phyloP scores from a whole-genome alignment of 1,139 yeast genomes.

The Yamadazyma dendronema region DNA sequence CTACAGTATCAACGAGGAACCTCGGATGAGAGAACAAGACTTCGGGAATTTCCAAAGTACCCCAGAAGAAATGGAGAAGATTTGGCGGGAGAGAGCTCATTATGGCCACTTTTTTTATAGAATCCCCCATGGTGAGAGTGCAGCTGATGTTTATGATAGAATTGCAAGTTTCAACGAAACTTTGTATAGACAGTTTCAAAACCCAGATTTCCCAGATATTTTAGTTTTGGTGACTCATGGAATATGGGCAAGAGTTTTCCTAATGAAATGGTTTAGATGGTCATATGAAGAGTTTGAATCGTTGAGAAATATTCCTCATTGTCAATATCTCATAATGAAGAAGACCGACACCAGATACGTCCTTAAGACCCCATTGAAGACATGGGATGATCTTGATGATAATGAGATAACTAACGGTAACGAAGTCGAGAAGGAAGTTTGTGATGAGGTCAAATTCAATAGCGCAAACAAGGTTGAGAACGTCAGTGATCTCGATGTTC shows the following conservation, averaged over 20 bases:
- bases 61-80: slow-evolving; percentile 70
- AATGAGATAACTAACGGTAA: slow-evolving; percentile 37
- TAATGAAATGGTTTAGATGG: slow-evolving; percentile 95
- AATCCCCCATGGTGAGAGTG: slow-evolving; percentile 91
- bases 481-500: slow-evolving; percentile 44
- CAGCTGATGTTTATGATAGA: slow-evolving; percentile 91
- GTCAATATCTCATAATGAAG: slow-evolving; percentile 79
- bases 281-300: slow-evolving; percentile 84
- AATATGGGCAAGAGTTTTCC: slow-evolving; percentile 86
- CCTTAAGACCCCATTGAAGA: slow-evolving; percentile 52
- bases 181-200: slow-evolving; percentile 72
- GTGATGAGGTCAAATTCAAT: slow-evolving; percentile 44
- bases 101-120: slow-evolving; percentile 92
- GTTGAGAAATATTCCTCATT: slow-evolving; percentile 78
- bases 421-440: slow-evolving; percentile 40
- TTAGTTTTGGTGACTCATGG: slow-evolving; percentile 89
- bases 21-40: slow-evolving; percentile 89
- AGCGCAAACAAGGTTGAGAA: slow-evolving; percentile 32
- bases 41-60: slow-evolving; percentile 89
- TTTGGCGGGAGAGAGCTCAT: slow-evolving; percentile 79
- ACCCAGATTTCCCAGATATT: slow-evolving; percentile 65
- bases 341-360: slow-evolving; percentile 44
- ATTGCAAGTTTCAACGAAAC: slow-evolving; percentile 89
- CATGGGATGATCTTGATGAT: slow-evolving; percentile 58
- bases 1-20: slow-evolving; percentile 72